Base-by-base conservation (phyloP, 306 rosid species). In the Castanospermum australe region DNA sequence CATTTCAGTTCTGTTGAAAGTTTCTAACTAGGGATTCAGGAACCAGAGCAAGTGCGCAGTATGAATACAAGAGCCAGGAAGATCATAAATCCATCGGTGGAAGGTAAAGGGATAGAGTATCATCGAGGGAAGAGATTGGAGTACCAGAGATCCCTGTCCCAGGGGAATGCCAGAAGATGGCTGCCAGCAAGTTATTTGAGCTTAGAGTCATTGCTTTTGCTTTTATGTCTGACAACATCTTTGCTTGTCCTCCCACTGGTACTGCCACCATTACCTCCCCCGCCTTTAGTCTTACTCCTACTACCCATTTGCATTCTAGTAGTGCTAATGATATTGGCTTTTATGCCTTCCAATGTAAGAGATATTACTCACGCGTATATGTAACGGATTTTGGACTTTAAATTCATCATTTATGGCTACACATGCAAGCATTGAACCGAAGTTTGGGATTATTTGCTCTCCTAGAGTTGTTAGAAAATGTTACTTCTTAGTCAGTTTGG, bases 181-280 rank as follows among this genome's bases (percentile, higher is more conserved):
- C 28, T 80, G 60, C 62, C 87, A 4, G 63, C 61, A 2, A 81
- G 78, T 71, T 87, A 78, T 52, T 87, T 83, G 33, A 87, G 90
- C 82, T 30, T 81, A 30, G 87, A 87, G 81, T 84, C 90, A 1
- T 45, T 88, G 78, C 88, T 80, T 18, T 74, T 86, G 39, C 85
- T 88, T 0, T 2, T 86, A 2, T 88, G 90, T 47, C 81, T 88
- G 6, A 75, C 92, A 0, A 87, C 80, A 1, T 84, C 92, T 9
- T 70, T 88, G 59, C 75, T 88, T 54, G 79, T 88, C 30, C 92
- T 88, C 15, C 92, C 92, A 8, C 78, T 88, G 84, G 66, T 88
- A 25, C 88, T 88, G 35, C 92, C 92, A 4, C 92, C 92, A 3
- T 59, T 88, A 41, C 92, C 90, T 12, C 88, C 92, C 2, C 92